phyloP scores from a whole-genome alignment of 352 stramenopile genomes.

The Blastocystis hominis region DNA sequence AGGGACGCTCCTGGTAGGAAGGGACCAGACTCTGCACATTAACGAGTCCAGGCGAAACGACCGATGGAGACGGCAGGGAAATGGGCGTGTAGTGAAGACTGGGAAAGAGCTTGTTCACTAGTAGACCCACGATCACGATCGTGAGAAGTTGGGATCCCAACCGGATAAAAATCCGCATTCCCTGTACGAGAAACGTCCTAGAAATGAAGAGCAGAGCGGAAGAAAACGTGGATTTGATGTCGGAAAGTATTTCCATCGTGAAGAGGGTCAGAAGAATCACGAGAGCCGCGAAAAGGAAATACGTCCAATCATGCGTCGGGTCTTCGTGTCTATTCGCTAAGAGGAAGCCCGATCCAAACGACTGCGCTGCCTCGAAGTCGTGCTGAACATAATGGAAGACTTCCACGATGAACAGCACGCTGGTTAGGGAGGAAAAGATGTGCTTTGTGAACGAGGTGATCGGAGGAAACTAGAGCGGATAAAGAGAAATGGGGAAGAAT shows the following conservation, averaged over 20 bases:
- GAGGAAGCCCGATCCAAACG: neutral
- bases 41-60: neutral
- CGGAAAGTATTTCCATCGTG: constrained; percentile 6
- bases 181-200: constrained; percentile 21
- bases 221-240: constrained; percentile 12
- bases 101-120: neutral
- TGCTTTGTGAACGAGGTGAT: constrained; percentile 43
- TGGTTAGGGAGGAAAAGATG: constrained; percentile 35
- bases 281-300: neutral
- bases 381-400: constrained; percentile 16
- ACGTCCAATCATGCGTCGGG: neutral
- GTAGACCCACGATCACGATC: neutral
- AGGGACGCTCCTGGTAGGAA: neutral
- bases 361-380: neutral
- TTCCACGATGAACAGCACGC: constrained; percentile 11
- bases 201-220: neutral
- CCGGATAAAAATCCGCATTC: constrained; percentile 5
- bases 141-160: constrained; percentile 44
- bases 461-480: neutral
- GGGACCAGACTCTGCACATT: neutral
- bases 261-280: constrained; percentile 11
- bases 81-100: neutral
- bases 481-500: neutral
- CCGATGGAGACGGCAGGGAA: neutral
- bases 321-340: neutral